A percentile compares a stretch with the other conserved stretches of the same genome.
phyloP scores from a whole-genome alignment of 805 yeast species.

The Ogataea trehaloabstinens region DNA sequence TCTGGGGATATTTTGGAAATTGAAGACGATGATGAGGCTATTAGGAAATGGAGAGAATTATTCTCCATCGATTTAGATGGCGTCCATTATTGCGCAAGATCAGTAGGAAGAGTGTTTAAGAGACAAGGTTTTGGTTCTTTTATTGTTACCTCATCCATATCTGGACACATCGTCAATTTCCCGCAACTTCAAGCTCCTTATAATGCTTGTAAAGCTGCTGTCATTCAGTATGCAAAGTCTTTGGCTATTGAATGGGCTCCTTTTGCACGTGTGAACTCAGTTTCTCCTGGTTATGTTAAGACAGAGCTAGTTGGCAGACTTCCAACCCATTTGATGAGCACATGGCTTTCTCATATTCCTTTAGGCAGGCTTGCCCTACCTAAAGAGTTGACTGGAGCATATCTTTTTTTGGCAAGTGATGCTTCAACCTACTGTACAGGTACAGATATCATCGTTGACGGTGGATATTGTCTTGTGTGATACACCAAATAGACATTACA shows the following conservation, averaged over 20 bases:
- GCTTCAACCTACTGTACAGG: slow-evolving; percentile 83
- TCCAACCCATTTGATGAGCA: slow-evolving; percentile 41
- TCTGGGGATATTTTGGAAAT: slow-evolving; percentile 53
- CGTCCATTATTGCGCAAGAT: slow-evolving; percentile 75
- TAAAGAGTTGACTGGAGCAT: slow-evolving; percentile 76
- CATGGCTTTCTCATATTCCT: slow-evolving; percentile 57
- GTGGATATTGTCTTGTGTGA: slow-evolving; percentile 62
- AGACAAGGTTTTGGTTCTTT: slow-evolving; percentile 74
- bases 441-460: slow-evolving; percentile 72
- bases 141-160: slow-evolving; percentile 85
- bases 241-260: slow-evolving; percentile 89
- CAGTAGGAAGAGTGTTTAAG: slow-evolving; percentile 69
- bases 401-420: slow-evolving; percentile 73
- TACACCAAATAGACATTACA: too few species aligned
- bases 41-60: slow-evolving; percentile 66
- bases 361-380: slow-evolving; percentile 75
- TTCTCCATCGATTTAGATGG: slow-evolving; percentile 77
- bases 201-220: slow-evolving; percentile 85
- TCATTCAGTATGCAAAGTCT: slow-evolving; percentile 70
- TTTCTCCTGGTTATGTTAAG: slow-evolving; percentile 83
- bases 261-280: slow-evolving; percentile 79
- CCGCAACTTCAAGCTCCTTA: slow-evolving; percentile 87
- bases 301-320: slow-evolving; percentile 60
- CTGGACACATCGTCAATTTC: slow-evolving; percentile 81
- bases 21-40: slow-evolving; percentile 42